Conservation (phyloP, 371 early-diverging fungal genomes). For the Gilbertella persicaria region DNA sequence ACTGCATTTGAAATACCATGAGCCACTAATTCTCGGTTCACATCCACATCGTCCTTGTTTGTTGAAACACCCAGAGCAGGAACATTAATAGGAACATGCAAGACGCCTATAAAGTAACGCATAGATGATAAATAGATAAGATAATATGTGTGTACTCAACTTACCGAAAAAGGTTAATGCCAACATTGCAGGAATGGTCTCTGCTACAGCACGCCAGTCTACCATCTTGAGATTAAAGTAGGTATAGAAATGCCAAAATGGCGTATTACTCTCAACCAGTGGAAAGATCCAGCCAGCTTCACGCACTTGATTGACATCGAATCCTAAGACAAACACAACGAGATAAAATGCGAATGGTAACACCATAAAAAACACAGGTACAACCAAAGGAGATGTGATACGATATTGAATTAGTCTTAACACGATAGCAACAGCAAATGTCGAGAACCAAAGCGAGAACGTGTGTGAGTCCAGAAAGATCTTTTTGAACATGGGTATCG, state of each 20-base stretch:
- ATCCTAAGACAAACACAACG: slow-evolving; percentile 57
- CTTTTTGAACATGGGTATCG: slow-evolving; percentile 54
- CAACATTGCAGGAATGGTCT: slow-evolving; percentile 87
- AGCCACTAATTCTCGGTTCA: slow-evolving; percentile 91
- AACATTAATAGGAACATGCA: slow-evolving; percentile 95
- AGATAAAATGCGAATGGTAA: slow-evolving; percentile 83
- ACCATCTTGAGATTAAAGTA: slow-evolving; percentile 73
- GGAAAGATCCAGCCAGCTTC: slow-evolving; percentile 86
- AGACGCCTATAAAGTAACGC: slow-evolving; percentile 50
- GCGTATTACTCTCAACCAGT: slow-evolving; percentile 67
- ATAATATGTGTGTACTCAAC: background rate
- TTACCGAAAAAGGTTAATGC: slow-evolving; percentile 92
- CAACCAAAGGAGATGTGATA: slow-evolving; percentile 68
- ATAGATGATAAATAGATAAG: slow-evolving; percentile 5
- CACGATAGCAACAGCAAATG: slow-evolving; percentile 72
- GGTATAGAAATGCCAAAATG: slow-evolving; percentile 88
- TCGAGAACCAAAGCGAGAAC: slow-evolving; percentile 78
- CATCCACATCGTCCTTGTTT: slow-evolving; percentile 80
- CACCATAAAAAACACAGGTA: slow-evolving; percentile 82
- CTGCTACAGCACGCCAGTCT: slow-evolving; percentile 77
- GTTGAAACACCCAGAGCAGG: slow-evolving; percentile 94
- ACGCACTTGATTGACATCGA: slow-evolving; percentile 70
- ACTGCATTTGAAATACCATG: slow-evolving; percentile 90
- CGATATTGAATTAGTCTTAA: slow-evolving; percentile 56
- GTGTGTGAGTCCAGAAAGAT: slow-evolving; percentile 60